These are phyloP conservation scores for Cystofilobasidium macerans DNA, from an alignment of 768 basidiomycete species.

Conservation along the genomic window DNA sequence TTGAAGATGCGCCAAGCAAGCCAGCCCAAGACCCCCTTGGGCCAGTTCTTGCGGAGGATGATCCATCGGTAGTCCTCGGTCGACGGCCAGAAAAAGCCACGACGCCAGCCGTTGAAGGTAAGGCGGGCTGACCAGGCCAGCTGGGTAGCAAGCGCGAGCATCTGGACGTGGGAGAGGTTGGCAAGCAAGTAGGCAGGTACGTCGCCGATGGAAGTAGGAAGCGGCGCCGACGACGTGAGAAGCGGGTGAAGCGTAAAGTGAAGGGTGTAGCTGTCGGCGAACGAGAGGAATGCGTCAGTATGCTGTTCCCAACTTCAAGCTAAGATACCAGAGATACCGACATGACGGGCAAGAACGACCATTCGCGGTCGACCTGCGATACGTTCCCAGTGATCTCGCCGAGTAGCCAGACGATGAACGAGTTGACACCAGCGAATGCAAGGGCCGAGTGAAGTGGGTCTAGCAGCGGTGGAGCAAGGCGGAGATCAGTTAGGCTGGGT, in stretches of 20 bases:
- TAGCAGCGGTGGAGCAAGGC: background rate
- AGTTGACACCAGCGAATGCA: background rate
- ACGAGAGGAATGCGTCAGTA: background rate
- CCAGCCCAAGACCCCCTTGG: conserved; percentile 6
- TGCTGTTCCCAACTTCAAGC: background rate
- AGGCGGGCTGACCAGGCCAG: conserved; percentile 13
- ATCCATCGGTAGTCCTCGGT: conserved; percentile 23
- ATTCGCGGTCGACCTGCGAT: conserved; percentile 23
- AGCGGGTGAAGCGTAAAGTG: conserved; percentile 24
- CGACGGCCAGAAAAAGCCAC: conserved; percentile 22
- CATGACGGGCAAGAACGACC: conserved; percentile 19
- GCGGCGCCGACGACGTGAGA: background rate
- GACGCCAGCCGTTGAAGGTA: conserved; percentile 18
- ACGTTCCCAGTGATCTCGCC: conserved; percentile 26
- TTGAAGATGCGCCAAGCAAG: conserved; percentile 17
- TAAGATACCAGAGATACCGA: background rate
- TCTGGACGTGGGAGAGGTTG: conserved; percentile 3
- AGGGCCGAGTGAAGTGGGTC: background rate
- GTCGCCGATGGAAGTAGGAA: background rate
- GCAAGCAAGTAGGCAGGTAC: background rate
- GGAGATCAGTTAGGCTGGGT: too few relatives aligned
- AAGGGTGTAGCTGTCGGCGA: conserved; percentile 6
- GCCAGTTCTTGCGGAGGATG: background rate
- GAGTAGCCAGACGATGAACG: background rate
- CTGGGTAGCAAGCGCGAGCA: conserved; percentile 20